Conservation (phyloP, 2,329 filamentous ascomycete genomes). For the Curvularia spicifera region DNA sequence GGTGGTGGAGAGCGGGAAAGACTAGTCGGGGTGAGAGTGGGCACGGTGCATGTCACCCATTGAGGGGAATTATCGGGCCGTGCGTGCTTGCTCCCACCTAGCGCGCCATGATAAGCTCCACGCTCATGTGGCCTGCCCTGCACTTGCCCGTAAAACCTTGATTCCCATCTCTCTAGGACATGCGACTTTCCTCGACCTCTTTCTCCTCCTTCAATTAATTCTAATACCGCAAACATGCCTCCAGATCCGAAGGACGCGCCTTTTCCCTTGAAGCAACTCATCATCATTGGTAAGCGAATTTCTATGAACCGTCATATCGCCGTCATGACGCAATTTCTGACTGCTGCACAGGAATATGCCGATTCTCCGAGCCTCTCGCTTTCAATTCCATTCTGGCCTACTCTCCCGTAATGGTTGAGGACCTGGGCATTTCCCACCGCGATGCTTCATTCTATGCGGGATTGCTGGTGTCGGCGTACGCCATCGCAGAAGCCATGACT, state of each 20-base stretch:
- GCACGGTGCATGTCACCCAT: slow-evolving; percentile 17
- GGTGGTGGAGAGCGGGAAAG: slow-evolving; percentile 10
- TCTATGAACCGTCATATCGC: slow-evolving; percentile 22
- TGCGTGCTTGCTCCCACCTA: slow-evolving; percentile 27
- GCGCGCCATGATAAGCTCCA: slow-evolving; percentile 27
- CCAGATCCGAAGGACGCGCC: slow-evolving; percentile 45
- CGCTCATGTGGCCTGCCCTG: slow-evolving; percentile 9
- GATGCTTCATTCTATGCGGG: slow-evolving; percentile 84
- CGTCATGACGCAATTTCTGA: slow-evolving; percentile 28
- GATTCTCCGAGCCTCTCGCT: slow-evolving; percentile 89
- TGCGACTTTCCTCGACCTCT: slow-evolving; percentile 22
- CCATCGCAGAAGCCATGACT: slow-evolving; percentile 83
- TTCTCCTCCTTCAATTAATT: slow-evolving; percentile 20
- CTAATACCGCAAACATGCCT: slow-evolving; percentile 35
- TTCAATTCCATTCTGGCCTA: slow-evolving; percentile 95
- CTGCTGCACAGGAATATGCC: slow-evolving; percentile 74
- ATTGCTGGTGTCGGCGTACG: slow-evolving; percentile 83
- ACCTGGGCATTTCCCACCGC: slow-evolving; percentile 46
- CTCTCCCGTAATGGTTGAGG: slow-evolving; percentile 48
- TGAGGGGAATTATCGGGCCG: slow-evolving; percentile 28
- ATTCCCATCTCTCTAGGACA: slow-evolving; percentile 21
- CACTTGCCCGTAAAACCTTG: slow-evolving; percentile 26
- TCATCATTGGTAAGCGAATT: slow-evolving; percentile 49
- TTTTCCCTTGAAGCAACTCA: slow-evolving; percentile 57
- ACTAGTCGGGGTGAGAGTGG: slow-evolving; percentile 15